A percentile compares a stretch with the other conserved stretches of the same genome.
phyloP scores from a whole-genome alignment of 176 grass and related monocot species.

The Oryza glaberrima region DNA sequence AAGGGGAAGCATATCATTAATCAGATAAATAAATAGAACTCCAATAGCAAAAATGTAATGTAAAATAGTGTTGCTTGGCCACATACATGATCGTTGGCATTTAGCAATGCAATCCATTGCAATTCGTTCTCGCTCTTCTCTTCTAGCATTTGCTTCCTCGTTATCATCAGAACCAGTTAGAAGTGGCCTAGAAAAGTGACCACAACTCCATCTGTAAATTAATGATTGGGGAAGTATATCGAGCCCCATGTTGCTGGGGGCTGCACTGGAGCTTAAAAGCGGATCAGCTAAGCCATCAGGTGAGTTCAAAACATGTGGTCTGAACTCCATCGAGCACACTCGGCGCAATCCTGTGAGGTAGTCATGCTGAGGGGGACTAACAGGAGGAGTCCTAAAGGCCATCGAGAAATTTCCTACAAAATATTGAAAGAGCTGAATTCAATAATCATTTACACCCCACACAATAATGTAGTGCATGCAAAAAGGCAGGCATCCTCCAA shows the following conservation, averaged over 20 bases:
- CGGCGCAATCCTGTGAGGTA: constrained; percentile 82
- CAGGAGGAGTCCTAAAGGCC: constrained; percentile 94
- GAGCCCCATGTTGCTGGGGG: constrained; percentile 58
- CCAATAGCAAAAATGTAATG: constrained; percentile 38
- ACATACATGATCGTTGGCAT: constrained; percentile 96
- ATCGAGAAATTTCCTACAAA: constrained; percentile 73
- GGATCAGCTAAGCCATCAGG: constrained; percentile 90
- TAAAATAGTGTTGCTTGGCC: not conserved
- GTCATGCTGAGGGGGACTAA: constrained; percentile 91
- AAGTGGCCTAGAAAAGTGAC: constrained; percentile 97
- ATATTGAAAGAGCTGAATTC: constrained; percentile 4
- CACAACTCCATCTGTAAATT: constrained; percentile 99
- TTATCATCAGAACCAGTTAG: constrained; percentile 76
- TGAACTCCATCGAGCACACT: constrained; percentile 95
- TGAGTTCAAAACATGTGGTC: constrained; percentile 72
- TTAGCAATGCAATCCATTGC: constrained; percentile 77
- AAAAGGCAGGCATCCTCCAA: constrained; percentile 14
- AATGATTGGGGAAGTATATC: constrained; percentile 67
- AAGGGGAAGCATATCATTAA: constrained; percentile 25
- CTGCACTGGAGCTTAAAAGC: constrained; percentile 52
- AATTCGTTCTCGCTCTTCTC: constrained; percentile 79
- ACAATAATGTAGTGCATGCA: not conserved
- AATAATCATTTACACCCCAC: not conserved
- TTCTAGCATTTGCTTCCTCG: constrained; percentile 74
- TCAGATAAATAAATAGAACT: constrained; percentile 29